Conservation (phyloP, 2,329 filamentous ascomycete species). For the Aspergillus flavus region DNA sequence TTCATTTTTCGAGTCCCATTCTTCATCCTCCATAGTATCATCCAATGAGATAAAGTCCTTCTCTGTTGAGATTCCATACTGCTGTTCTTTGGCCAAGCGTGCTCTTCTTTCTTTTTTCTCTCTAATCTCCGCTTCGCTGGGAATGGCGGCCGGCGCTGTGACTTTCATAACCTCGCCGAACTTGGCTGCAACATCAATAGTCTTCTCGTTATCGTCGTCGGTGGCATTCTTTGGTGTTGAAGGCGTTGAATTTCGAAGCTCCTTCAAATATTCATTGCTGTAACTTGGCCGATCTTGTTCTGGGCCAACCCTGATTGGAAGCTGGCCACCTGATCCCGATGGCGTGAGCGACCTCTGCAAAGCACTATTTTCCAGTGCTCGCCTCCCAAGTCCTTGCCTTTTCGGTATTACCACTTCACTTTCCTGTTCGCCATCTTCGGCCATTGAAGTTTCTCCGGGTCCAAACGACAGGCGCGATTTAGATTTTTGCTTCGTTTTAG, state of each 20-base stretch:
- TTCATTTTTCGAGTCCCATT: conserved; percentile 52
- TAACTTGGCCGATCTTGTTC: conserved; percentile 77
- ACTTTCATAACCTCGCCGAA: conserved; percentile 47
- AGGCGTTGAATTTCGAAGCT: conserved; percentile 83
- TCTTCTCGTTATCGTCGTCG: conserved; percentile 53
- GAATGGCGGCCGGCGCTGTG: conserved; percentile 56
- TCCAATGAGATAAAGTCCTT: conserved; percentile 53
- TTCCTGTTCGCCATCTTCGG: conserved; percentile 57
- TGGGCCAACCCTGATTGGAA: conserved; percentile 61
- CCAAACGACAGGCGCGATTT: conserved; percentile 78
- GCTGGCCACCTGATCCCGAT: conserved; percentile 50
- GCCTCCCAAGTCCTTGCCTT: conserved; percentile 59
- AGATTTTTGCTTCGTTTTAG: conserved; percentile 68
- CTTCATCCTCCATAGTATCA: conserved; percentile 42
- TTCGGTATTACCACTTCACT: conserved; percentile 63
- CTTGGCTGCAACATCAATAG: conserved; percentile 53
- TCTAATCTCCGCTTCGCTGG: conserved; percentile 80
- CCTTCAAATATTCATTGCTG: conserved; percentile 81
- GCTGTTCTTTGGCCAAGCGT: conserved; percentile 72
- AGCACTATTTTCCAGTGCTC: conserved; percentile 69
- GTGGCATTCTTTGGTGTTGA: conserved; percentile 67
- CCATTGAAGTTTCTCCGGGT: conserved; percentile 57
- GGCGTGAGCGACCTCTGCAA: conserved; percentile 57
- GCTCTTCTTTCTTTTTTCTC: conserved; percentile 89
- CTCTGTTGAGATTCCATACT: conserved; percentile 57